phyloP scores from a whole-genome alignment of 345 rosid genomes.

The Gynandropsis gynandra region DNA sequence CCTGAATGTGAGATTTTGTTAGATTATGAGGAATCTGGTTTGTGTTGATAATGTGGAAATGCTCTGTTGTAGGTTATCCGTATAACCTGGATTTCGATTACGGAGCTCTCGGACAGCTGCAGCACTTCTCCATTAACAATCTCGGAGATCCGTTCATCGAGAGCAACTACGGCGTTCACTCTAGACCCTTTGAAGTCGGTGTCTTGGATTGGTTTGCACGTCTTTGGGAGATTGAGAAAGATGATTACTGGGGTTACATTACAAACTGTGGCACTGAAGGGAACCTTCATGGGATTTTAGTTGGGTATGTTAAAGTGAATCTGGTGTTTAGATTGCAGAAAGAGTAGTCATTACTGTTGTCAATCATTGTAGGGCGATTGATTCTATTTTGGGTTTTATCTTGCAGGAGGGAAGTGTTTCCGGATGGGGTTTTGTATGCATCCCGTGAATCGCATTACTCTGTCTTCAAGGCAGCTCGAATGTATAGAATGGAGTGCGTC shows the following conservation, averaged over 20 bases:
- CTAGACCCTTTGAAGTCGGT: constrained; percentile 98
- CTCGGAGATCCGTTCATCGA: constrained; percentile 97
- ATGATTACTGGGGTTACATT: constrained; percentile 96
- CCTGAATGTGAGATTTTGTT: neutral
- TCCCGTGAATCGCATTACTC: constrained; percentile 86
- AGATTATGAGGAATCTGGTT: neutral
- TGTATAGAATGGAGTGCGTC: constrained; percentile 88
- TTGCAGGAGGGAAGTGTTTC: constrained; percentile 80
- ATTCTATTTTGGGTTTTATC: neutral
- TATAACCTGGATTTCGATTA: constrained; percentile 94
- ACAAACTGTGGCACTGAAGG: constrained; percentile 99
- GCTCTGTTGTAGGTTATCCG: constrained; percentile 66
- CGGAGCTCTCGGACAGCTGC: constrained; percentile 88
- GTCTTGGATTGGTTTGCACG: constrained; percentile 99
- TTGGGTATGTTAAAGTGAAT: constrained; percentile 42
- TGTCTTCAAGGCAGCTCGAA: constrained; percentile 88
- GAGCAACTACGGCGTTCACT: constrained; percentile 97
- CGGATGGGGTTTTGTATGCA: constrained; percentile 88
- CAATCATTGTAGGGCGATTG: neutral
- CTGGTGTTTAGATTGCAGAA: neutral
- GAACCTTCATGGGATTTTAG: constrained; percentile 95
- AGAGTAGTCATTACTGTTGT: neutral
- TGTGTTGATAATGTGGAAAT: neutral
- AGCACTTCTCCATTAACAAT: constrained; percentile 93
- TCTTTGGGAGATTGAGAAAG: constrained; percentile 91